Conservation (phyloP, 1,284 basidiomycete genomes). For the Polyporus tsugae region DNA sequence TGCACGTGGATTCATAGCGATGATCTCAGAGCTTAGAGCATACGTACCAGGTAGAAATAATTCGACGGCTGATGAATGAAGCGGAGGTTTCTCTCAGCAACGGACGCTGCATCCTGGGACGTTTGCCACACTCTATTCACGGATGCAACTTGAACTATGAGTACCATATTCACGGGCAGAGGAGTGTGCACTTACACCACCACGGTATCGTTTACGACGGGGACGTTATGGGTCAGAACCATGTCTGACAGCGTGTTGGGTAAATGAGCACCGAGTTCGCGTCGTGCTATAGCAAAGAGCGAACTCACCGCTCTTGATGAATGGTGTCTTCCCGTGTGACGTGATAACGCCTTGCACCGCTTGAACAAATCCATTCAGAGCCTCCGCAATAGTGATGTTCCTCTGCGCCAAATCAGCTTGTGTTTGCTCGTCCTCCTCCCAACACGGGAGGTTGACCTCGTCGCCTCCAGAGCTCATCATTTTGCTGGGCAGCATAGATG, state of each 20-base stretch:
- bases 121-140: slow-evolving; percentile 37
- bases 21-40: slow-evolving; percentile 19
- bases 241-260: slow-evolving; percentile 56
- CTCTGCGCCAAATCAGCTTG: slow-evolving; percentile 54
- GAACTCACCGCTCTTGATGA: slow-evolving; percentile 66
- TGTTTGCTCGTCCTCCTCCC: slow-evolving; percentile 66
- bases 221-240: slow-evolving; percentile 68
- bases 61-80: slow-evolving; percentile 40
- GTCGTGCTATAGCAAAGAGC: neutral
- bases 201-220: slow-evolving; percentile 71
- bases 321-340: slow-evolving; percentile 58
- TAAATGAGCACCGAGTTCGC: too few relatives aligned
- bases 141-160: too few relatives aligned
- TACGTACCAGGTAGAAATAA: slow-evolving; percentile 39
- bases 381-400: slow-evolving; percentile 64
- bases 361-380: slow-evolving; percentile 67
- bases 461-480: slow-evolving; percentile 84
- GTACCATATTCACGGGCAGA: neutral
- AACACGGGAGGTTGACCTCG: slow-evolving; percentile 79
- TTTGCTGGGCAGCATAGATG: slow-evolving; percentile 56
- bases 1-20: neutral
- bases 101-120: slow-evolving; percentile 32
- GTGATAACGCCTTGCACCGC: slow-evolving; percentile 56
- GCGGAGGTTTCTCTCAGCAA: slow-evolving; percentile 31
- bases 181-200: slow-evolving; percentile 57